A percentile compares a stretch with the other conserved stretches of the same genome.
Conservation (phyloP, 1,139 yeast genomes). For the Hemisphaericaspora lyxosophila region DNA sequence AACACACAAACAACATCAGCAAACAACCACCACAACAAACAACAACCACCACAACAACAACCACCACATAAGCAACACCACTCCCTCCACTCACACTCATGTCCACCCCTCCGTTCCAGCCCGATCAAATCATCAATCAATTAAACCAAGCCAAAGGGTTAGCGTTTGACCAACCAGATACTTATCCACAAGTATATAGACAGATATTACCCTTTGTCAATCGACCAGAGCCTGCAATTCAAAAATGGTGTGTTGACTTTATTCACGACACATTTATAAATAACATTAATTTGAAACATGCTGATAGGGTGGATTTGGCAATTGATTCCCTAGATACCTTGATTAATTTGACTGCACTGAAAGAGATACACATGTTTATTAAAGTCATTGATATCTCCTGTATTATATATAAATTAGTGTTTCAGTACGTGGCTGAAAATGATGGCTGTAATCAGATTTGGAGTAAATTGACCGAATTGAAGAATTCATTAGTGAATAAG, state of each 20-base stretch:
- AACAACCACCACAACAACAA: too few relatives aligned
- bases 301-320: slow-evolving; percentile 44
- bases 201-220: slow-evolving; percentile 48
- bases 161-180: slow-evolving; percentile 45
- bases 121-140: slow-evolving; percentile 33
- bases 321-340: slow-evolving; percentile 39
- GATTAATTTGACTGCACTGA: slow-evolving; percentile 22
- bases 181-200: slow-evolving; percentile 54
- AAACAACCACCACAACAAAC: too few relatives aligned
- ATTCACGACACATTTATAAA: slow-evolving; percentile 44
- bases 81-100: too few relatives aligned
- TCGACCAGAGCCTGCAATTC: slow-evolving; percentile 33
- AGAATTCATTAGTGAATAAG: slow-evolving; percentile 37
- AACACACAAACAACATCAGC: too few relatives aligned
- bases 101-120: not conserved
- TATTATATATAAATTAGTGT: slow-evolving; percentile 40
- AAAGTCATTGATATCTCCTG: slow-evolving; percentile 35
- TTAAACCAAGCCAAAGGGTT: slow-evolving; percentile 52
- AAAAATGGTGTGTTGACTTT: slow-evolving; percentile 50
- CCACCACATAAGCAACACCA: too few relatives aligned
- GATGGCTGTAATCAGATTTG: slow-evolving; percentile 46
- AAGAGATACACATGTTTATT: slow-evolving; percentile 30
- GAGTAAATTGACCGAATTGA: slow-evolving; percentile 44
- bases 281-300: slow-evolving; percentile 22
- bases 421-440: slow-evolving; percentile 42